These are phyloP conservation scores for Solanum pinnatisectum DNA, from an alignment of 257 asterid species.

Conservation along the genomic window DNA sequence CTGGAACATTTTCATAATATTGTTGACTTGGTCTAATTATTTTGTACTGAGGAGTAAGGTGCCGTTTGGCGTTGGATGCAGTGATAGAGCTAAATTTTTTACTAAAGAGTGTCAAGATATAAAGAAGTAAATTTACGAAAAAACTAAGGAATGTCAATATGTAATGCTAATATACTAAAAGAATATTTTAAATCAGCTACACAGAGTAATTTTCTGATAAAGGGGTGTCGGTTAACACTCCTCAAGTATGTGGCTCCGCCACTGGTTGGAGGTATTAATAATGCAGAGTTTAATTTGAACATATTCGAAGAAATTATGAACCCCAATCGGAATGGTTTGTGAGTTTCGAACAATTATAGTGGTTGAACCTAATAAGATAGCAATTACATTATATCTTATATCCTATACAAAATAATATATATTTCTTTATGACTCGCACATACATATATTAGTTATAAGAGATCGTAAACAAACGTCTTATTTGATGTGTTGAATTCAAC, in stretches of 20 bases:
- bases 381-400: not conserved
- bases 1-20: not conserved
- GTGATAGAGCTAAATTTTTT: not conserved
- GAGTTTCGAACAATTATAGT: too few species aligned
- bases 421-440: not conserved
- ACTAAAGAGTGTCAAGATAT: not conserved
- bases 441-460: not conserved
- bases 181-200: too few species aligned
- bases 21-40: not conserved
- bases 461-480: not conserved
- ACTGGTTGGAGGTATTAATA: not conserved
- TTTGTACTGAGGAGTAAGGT: not conserved
- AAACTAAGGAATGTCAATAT: too few species aligned
- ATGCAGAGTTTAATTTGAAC: not conserved
- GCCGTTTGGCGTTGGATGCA: not conserved
- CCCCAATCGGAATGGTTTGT: not conserved
- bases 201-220: too few species aligned
- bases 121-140: too few species aligned
- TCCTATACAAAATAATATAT: not conserved
- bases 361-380: too few species aligned
- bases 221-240: not conserved
- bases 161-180: too few species aligned
- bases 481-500: not conserved
- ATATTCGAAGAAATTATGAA: too few species aligned
- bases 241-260: not conserved